phyloP scores from a whole-genome alignment of 768 basidiomycete genomes.

The Hypholoma fasciculare region DNA sequence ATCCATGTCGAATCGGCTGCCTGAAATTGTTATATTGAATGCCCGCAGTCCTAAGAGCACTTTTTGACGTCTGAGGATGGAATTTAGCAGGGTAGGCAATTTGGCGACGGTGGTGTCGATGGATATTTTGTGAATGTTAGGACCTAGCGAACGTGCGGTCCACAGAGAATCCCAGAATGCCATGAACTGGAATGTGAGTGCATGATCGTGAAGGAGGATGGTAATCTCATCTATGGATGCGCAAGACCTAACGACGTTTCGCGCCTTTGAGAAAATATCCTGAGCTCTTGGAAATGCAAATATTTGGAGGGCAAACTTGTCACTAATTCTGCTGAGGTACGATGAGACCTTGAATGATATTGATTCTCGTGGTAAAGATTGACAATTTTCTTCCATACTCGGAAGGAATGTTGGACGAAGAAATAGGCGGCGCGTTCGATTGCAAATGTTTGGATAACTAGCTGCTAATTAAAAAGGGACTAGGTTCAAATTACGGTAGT shows the following conservation, averaged over 20 bases:
- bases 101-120: constrained; percentile 24
- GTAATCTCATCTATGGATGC: constrained; percentile 21
- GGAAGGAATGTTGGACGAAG: constrained; percentile 28
- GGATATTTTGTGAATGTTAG: constrained; percentile 16
- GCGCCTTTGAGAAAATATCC: constrained; percentile 14
- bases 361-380: background rate
- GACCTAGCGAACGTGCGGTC: constrained; percentile 17
- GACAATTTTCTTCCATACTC: background rate
- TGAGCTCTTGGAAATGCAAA: background rate
- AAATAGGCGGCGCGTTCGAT: constrained; percentile 24
- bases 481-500: background rate
- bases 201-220: constrained; percentile 25
- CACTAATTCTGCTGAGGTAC: background rate
- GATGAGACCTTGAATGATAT: constrained; percentile 1
- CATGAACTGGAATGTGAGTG: constrained; percentile 17
- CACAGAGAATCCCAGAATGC: constrained; percentile 20
- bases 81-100: constrained; percentile 17
- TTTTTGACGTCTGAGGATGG: constrained; percentile 3
- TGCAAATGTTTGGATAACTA: constrained; percentile 18
- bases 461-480: background rate
- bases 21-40: constrained; percentile 12
- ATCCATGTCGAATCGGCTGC: constrained; percentile 1
- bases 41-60: constrained; percentile 14
- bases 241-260: constrained; percentile 13
- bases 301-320: background rate